Base-by-base conservation (phyloP, 345 rosid genomes). In the Streptanthus diversifolius region DNA sequence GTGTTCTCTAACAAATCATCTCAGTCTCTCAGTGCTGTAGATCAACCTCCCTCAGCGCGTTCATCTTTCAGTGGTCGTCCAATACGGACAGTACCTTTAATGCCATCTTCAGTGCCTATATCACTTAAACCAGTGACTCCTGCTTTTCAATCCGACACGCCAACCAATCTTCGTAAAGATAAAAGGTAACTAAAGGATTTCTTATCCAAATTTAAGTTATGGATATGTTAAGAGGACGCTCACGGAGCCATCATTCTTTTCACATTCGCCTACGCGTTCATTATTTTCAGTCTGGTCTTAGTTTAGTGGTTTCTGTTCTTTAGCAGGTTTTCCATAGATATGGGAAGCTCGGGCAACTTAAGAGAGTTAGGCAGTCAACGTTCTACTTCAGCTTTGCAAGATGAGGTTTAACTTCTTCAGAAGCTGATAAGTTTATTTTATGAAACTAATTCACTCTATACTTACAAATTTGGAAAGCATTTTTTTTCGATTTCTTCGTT, bases 341-440 rank as follows among this genome's bases (percentile, higher is more conserved):
- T 81, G 67, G 93, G 91, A 56, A 86, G 75, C 79, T 59, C 72
- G 14, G 74, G 80, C 27, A 81, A 61, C 78, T 25, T 83, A 41
- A 86, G 81, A 80, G 97, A 82, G 64, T 64, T 62, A 79, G 80
- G 85, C 35, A 80, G 43, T 58, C 85, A 83, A 53, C 86, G 79
- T 12, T 84, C 96, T 55, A 69, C 81, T 61, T 88, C 97, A 58
- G 87, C 88, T 79, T 80, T 89, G 61, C 92, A 90, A 77, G 93
- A 93, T 79, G 97, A 90, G 92, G 98, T 88, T 78, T 45, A 79
- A 39, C 30, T 41, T 40, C 44, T 29, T 57, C 40, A 11, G 21
- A 17, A 78, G 21, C 68, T 69, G 59, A 56, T 48, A 41, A 43
- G n/a, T 37, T 40, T 3, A 3, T 39, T 45, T 77, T 65, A 57